phyloP scores from a whole-genome alignment of 108 stramenopile species.

The Skeletonema tropicum region DNA sequence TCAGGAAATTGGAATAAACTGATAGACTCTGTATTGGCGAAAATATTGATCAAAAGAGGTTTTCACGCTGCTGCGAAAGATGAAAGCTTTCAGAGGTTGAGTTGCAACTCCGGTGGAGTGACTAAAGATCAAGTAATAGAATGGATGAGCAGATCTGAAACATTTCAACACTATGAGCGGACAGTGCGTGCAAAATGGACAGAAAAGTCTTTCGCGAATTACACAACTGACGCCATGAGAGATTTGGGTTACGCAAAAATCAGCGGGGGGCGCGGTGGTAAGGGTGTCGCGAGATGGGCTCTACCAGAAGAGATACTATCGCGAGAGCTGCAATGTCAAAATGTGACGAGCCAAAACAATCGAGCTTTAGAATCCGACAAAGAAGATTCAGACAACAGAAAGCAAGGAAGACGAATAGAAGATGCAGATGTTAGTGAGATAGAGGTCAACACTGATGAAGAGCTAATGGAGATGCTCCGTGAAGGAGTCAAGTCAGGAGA shows the following conservation, averaged over 20 bases:
- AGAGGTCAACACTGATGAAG: not conserved
- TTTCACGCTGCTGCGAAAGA: not conserved
- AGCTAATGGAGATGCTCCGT: not conserved
- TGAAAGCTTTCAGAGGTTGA: not conserved
- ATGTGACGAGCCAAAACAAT: not conserved
- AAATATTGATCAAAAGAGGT: not conserved
- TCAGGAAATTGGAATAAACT: not conserved
- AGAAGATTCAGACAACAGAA: not conserved
- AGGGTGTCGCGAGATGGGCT: not conserved
- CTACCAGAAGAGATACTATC: not conserved
- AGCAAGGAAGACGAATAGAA: not conserved
- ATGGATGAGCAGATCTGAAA: conserved; percentile 2
- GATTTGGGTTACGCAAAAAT: not conserved
- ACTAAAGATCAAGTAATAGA: not conserved
- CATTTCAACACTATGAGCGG: not conserved
- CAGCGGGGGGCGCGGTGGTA: not conserved
- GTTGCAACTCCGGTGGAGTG: not conserved
- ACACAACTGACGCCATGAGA: not conserved
- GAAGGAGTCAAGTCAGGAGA: not conserved
- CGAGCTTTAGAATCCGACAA: not conserved
- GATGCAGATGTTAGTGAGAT: not conserved
- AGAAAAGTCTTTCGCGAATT: not conserved
- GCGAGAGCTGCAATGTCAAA: not conserved
- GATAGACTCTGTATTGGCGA: not conserved
- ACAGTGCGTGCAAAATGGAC: not conserved